Conservation (phyloP, 495 filamentous ascomycete species). For the Daldinia caldariorum region DNA sequence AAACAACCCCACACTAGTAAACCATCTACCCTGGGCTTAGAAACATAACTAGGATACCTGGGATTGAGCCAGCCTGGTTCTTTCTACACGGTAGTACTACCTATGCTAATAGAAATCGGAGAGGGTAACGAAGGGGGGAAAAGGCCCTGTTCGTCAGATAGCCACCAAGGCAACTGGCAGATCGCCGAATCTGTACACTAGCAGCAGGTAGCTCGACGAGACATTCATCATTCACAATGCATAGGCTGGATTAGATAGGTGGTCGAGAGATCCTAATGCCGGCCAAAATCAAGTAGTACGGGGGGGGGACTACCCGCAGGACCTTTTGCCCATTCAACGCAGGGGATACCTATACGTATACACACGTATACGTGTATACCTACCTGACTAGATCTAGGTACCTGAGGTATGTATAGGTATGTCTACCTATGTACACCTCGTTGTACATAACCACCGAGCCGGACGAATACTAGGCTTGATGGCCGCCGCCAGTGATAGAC, state of each 20-base stretch:
- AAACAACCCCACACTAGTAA: constrained; percentile 36
- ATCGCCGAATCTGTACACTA: constrained; percentile 34
- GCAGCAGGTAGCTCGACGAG: constrained; percentile 34
- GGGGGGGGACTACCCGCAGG: constrained; percentile 27
- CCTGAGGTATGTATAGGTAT: not conserved
- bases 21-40: constrained; percentile 33
- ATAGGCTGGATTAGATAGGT: constrained; percentile 15
- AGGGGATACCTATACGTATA: constrained; percentile 32
- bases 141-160: constrained; percentile 31
- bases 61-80: constrained; percentile 33
- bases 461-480: constrained; percentile 32
- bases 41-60: constrained; percentile 27
- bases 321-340: constrained; percentile 31
- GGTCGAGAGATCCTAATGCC: constrained; percentile 29
- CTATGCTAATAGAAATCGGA: constrained; percentile 23
- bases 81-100: constrained; percentile 11
- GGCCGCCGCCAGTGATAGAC: constrained; percentile 9
- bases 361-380: not conserved
- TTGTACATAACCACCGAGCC: constrained; percentile 12
- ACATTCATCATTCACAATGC: constrained; percentile 40
- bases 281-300: constrained; percentile 36
- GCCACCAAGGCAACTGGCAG: constrained; percentile 35
- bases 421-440: not conserved
- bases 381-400: too few relatives aligned
- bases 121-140: constrained; percentile 27